These are phyloP conservation scores for Coemansia sp. DNA, from an alignment of 192 early-diverging fungal species.

Conservation along the genomic window DNA sequence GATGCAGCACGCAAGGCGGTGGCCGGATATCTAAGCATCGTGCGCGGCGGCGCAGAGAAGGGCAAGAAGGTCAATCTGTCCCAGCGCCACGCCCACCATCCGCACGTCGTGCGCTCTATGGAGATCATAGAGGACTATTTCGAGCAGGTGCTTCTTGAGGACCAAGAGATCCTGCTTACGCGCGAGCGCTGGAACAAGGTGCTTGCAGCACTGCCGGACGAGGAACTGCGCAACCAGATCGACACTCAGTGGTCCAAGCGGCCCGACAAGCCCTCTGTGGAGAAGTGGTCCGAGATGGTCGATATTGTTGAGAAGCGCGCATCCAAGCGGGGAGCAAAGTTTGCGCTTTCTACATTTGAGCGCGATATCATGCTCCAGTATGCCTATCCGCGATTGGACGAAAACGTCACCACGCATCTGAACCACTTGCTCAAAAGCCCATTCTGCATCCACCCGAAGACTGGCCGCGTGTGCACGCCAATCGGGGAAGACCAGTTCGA, in stretches of 20 bases:
- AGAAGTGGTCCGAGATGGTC: constrained; percentile 54
- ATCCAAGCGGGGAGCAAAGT: constrained; percentile 32
- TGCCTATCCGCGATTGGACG: constrained; percentile 90
- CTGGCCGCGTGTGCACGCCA: constrained; percentile 94
- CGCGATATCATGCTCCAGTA: constrained; percentile 88
- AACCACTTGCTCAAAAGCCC: constrained; percentile 97
- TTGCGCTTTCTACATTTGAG: constrained; percentile 42
- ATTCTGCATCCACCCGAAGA: constrained; percentile 96
- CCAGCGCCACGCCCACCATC: constrained; percentile 60
- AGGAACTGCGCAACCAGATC: constrained; percentile 50
- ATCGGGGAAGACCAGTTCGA: constrained; percentile 76
- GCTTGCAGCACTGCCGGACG: constrained; percentile 75
- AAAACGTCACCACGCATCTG: constrained; percentile 84
- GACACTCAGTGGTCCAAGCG: constrained; percentile 47
- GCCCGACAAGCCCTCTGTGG: constrained; percentile 36
- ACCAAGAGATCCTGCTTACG: constrained; percentile 71
- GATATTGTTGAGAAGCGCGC: constrained; percentile 44
- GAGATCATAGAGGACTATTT: constrained; percentile 75
- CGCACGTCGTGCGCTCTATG: constrained; percentile 58
- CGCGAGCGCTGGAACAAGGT: constrained; percentile 73
- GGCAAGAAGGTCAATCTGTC: constrained; percentile 72
- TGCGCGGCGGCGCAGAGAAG: constrained; percentile 75
- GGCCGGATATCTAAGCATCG: constrained; percentile 78
- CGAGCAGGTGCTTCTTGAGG: constrained; percentile 63
- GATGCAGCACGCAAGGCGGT: constrained; percentile 80